A percentile compares a stretch with the other conserved stretches of the same genome.
Conservation (phyloP, 2,329 filamentous ascomycete genomes). For the Calonectria fujianensis region DNA sequence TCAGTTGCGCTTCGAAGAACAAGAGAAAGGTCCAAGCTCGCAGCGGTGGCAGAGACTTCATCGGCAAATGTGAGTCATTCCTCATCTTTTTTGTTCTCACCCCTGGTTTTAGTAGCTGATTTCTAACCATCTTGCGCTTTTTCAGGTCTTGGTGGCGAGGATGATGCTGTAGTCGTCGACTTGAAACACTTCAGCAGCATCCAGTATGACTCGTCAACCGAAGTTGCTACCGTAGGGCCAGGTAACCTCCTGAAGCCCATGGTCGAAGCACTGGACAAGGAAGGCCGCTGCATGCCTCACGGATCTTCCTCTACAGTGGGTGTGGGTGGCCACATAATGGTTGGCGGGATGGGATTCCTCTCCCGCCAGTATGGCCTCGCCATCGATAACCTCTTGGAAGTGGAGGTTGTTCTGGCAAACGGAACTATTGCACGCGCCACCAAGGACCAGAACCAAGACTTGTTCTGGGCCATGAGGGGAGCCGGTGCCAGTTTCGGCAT, state of each 20-base stretch:
- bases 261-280: neutral
- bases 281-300: neutral
- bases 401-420: constrained; percentile 1
- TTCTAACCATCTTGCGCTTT: neutral
- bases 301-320: neutral
- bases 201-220: neutral
- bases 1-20: neutral
- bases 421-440: neutral
- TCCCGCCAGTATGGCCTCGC: neutral
- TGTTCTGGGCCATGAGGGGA: constrained; percentile 19
- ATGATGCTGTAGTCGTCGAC: neutral
- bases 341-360: neutral
- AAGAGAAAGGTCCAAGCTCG: neutral
- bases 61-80: neutral
- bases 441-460: neutral
- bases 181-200: neutral
- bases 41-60: neutral
- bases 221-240: neutral
- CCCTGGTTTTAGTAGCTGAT: neutral
- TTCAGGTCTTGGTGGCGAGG: neutral
- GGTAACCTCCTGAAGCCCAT: neutral
- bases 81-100: neutral
- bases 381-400: neutral
- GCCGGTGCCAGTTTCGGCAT: constrained; percentile 26
- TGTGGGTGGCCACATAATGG: neutral